Evolutionary conservation across 1,284 basidiomycete genomes (phyloP).

Genomic region (Rugosomyces carneus): DNA sequence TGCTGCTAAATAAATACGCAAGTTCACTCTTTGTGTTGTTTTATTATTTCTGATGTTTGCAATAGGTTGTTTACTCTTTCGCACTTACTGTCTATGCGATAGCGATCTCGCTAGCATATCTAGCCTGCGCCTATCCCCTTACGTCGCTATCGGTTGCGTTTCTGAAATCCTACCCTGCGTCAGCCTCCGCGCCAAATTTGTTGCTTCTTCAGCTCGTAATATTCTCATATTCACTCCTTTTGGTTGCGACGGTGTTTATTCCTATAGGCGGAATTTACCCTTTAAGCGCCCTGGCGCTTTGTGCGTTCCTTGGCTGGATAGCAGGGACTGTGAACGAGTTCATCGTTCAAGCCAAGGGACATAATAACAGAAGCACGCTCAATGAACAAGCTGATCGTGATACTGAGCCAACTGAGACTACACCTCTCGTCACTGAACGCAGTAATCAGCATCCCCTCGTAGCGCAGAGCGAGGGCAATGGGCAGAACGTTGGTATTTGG

Average conservation of each 20-base stretch:
- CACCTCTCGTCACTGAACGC: slow-evolving; percentile 25
- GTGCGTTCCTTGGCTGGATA: slow-evolving; percentile 42
- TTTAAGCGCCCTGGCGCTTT: slow-evolving; percentile 50
- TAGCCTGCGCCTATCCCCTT: slow-evolving; percentile 37
- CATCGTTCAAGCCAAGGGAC: neutral
- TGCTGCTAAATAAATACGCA: slow-evolving; percentile 60
- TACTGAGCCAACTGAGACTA: slow-evolving; percentile 37
- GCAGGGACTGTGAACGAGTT: slow-evolving; percentile 36
- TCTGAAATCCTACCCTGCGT: slow-evolving; percentile 3
- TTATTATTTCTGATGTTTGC: neutral
- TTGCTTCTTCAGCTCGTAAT: slow-evolving; percentile 43
- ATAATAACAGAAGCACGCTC: slow-evolving; percentile 6
- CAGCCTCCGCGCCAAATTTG: slow-evolving; percentile 14
- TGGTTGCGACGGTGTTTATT: slow-evolving; percentile 42
- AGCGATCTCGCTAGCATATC: slow-evolving; percentile 42
- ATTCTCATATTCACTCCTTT: slow-evolving; percentile 48
- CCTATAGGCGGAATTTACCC: slow-evolving; percentile 52
- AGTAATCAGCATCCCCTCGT: neutral
- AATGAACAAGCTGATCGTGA: slow-evolving; percentile 20
- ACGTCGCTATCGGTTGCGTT: slow-evolving; percentile 7
- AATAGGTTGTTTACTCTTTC: slow-evolving; percentile 56
- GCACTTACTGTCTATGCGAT: slow-evolving; percentile 48
- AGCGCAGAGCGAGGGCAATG: slow-evolving; percentile 1
- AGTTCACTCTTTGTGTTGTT: slow-evolving; percentile 23
- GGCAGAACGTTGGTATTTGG: slow-evolving; percentile 50